Evolutionary conservation across 108 stramenopile genomes (phyloP).

Genomic region (Mayamaea pseudoterrestris): DNA sequence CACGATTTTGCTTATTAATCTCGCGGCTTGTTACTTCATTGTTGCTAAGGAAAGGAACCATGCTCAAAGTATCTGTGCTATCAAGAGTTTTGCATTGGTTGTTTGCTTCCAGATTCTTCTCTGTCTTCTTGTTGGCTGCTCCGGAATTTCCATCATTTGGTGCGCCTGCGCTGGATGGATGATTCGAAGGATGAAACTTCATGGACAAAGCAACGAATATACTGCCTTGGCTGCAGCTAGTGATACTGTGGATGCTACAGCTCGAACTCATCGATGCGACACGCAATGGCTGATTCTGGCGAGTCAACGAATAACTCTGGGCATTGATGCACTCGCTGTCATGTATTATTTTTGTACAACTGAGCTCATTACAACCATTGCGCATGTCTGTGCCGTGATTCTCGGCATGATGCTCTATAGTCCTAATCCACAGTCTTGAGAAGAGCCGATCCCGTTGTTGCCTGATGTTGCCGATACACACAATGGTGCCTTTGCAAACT

Average conservation of each 20-base stretch:
- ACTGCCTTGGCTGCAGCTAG: too few species aligned
- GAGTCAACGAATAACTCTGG: too few species aligned
- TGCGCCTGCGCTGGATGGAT: conserved; percentile 31
- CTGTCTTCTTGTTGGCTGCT: conserved; percentile 31
- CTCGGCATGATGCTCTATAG: conserved; percentile 6
- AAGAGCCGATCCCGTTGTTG: too few species aligned
- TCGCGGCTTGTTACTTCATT: neutral
- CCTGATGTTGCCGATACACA: too few species aligned
- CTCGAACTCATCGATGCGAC: too few species aligned
- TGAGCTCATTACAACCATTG: conserved; percentile 32
- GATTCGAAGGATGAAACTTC: neutral
- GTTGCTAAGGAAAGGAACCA: neutral
- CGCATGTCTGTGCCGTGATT: conserved; percentile 29
- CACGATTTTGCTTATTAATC: conserved; percentile 6
- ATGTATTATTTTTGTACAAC: conserved; percentile 23
- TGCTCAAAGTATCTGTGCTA: neutral
- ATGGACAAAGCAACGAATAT: neutral
- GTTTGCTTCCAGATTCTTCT: conserved; percentile 28
- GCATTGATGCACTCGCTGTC: conserved; percentile 2
- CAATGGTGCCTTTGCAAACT: too few species aligned
- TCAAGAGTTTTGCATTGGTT: conserved; percentile 5
- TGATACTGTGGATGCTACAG: too few species aligned
- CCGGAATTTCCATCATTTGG: conserved; percentile 49
- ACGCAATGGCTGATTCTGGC: too few species aligned
- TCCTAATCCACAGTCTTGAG: too few species aligned